phyloP scores from a whole-genome alignment of 2,329 filamentous ascomycete species.

The Colletotrichum camelliae region DNA sequence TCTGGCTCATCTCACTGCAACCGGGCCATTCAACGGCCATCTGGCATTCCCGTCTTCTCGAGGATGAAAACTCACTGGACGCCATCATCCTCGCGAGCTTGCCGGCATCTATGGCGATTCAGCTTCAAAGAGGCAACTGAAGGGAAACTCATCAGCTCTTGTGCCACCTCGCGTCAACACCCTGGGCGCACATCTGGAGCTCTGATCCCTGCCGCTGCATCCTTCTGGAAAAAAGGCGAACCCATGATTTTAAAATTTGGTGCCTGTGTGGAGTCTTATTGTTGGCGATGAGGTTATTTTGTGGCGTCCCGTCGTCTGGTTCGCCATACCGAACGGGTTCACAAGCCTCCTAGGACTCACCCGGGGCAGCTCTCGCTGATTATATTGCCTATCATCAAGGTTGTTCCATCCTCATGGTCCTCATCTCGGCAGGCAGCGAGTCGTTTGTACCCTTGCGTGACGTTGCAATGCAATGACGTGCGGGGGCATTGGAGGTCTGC shows the following conservation, averaged over 20 bases:
- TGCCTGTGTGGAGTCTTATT: not conserved
- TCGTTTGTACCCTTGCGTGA: slow-evolving; percentile 11
- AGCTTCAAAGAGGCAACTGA: not conserved
- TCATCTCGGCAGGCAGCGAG: not conserved
- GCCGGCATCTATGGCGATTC: slow-evolving; percentile 2
- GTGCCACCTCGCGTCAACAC: not conserved
- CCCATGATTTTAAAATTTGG: not conserved
- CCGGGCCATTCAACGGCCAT: not conserved
- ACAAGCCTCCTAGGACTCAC: not conserved
- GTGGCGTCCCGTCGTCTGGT: not conserved
- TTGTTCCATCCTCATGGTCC: not conserved
- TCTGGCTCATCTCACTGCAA: not conserved
- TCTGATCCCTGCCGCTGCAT: not conserved
- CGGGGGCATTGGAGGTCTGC: not conserved
- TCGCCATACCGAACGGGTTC: not conserved
- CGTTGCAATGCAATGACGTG: slow-evolving; percentile 20
- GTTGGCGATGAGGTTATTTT: slow-evolving; percentile 2
- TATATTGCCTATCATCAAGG: not conserved
- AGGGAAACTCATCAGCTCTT: not conserved
- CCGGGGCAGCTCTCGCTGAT: not conserved
- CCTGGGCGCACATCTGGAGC: not conserved
- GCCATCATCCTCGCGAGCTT: not conserved
- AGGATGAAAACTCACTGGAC: not conserved
- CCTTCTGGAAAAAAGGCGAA: not conserved
- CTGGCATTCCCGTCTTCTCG: not conserved